A percentile compares a stretch with the other conserved stretches of the same genome.
phyloP scores from a whole-genome alignment of 2,329 filamentous ascomycete species.

The Aspergillus sp. region DNA sequence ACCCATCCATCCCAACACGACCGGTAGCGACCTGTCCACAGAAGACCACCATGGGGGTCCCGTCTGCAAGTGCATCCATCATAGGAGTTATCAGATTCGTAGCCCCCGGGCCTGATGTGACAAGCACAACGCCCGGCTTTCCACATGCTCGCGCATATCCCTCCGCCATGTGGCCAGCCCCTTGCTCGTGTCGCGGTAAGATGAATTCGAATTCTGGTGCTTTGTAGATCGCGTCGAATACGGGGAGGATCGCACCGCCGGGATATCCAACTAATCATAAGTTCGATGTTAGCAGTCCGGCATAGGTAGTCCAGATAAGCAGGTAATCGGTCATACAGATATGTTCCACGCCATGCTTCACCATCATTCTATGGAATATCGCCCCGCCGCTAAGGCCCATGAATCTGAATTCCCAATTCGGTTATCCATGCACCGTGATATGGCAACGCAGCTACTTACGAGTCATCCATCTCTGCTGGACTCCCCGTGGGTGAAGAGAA shows the following conservation, averaged over 20 bases:
- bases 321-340: too few relatives aligned
- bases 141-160: slow-evolving; percentile 92
- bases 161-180: slow-evolving; percentile 97
- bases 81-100: slow-evolving; percentile 97
- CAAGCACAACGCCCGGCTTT: slow-evolving; percentile 91
- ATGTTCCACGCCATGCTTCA: slow-evolving; percentile 86
- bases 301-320: too few relatives aligned
- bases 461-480: too few relatives aligned
- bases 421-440: too few relatives aligned
- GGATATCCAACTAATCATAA: slow-evolving; percentile 89
- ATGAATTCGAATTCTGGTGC: slow-evolving; percentile 82
- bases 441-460: too few relatives aligned
- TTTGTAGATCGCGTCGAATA: slow-evolving; percentile 99
- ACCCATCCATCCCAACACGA: slow-evolving; percentile 90
- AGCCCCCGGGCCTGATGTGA: slow-evolving; percentile 93
- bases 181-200: slow-evolving; percentile 93
- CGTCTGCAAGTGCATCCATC: slow-evolving; percentile 93
- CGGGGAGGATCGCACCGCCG: slow-evolving; percentile 92
- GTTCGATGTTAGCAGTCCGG: neutral
- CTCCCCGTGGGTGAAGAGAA: too few relatives aligned
- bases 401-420: too few relatives aligned
- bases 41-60: slow-evolving; percentile 95
- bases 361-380: slow-evolving; percentile 99
- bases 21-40: slow-evolving; percentile 86
- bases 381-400: slow-evolving; percentile 93